A percentile compares a stretch with the other conserved stretches of the same genome.
Conservation (phyloP, 495 filamentous ascomycete species). For the Stereocaulon alpinum region DNA sequence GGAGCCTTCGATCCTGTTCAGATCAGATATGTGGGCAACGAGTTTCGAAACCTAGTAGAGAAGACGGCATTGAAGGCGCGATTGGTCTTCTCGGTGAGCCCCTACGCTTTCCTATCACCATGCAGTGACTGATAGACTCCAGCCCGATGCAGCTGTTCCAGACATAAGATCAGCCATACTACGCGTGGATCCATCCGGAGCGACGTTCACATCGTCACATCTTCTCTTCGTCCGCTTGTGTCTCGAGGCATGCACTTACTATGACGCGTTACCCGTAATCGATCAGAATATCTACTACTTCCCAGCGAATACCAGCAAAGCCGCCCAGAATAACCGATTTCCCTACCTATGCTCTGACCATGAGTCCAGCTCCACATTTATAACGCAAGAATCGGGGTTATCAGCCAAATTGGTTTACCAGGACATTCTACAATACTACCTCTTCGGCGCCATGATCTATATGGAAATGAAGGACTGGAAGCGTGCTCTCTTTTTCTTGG, state of each 20-base stretch:
- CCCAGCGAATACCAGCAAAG: conserved; percentile 29
- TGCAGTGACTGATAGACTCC: not conserved
- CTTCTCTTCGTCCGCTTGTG: conserved; percentile 51
- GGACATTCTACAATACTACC: conserved; percentile 65
- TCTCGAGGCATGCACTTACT: conserved; percentile 43
- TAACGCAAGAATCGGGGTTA: conserved; percentile 48
- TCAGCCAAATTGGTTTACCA: conserved; percentile 44
- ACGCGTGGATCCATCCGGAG: conserved; percentile 59
- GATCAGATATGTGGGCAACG: conserved; percentile 45
- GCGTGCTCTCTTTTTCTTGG: conserved; percentile 60
- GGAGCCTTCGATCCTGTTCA: conserved; percentile 47
- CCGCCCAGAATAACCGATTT: conserved; percentile 8
- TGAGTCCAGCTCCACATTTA: conserved; percentile 35
- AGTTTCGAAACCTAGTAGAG: conserved; percentile 46
- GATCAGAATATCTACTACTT: conserved; percentile 59
- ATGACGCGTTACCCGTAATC: conserved; percentile 51
- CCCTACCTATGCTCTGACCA: conserved; percentile 26
- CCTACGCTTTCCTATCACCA: not conserved
- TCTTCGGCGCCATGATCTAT: conserved; percentile 69
- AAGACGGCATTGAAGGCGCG: conserved; percentile 34
- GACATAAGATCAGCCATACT: conserved; percentile 56
- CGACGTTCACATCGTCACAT: conserved; percentile 60
- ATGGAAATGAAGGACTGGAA: conserved; percentile 62
- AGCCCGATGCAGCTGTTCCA: conserved; percentile 51
- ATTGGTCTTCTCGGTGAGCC: conserved; percentile 33